Evolutionary conservation across 1,139 yeast genomes (phyloP).

Genomic region (Zygosaccharomyces sapae): DNA sequence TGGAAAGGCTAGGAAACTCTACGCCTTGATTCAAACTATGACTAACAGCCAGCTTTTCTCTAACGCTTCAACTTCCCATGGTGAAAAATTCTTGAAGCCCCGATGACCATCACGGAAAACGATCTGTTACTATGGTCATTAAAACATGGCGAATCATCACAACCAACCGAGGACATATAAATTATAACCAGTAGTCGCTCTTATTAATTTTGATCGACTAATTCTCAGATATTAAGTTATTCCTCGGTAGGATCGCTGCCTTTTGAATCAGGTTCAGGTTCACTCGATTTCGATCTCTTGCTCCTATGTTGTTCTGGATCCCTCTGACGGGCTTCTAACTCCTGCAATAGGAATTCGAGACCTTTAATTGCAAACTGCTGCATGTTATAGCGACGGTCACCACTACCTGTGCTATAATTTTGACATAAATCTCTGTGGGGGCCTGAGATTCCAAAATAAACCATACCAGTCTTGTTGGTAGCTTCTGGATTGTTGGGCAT

Average conservation of each 20-base stretch:
- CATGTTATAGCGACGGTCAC: conserved; percentile 65
- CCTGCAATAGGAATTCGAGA: conserved; percentile 53
- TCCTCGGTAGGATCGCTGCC: no score
- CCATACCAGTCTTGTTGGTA: conserved; percentile 47
- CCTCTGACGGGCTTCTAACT: conserved; percentile 26
- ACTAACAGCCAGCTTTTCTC: not conserved
- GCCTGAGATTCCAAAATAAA: conserved; percentile 67
- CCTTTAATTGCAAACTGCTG: conserved; percentile 67
- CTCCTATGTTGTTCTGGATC: conserved; percentile 20
- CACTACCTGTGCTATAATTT: conserved; percentile 44
- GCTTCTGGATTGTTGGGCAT: conserved; percentile 18
- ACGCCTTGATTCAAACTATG: not conserved
- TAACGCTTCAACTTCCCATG: not conserved
- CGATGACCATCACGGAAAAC: not conserved
- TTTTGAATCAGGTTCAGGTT: no score
- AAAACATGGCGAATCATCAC: no score
- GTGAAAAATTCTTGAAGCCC: not conserved
- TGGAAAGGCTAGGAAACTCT: not conserved
- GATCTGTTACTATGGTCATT: not conserved
- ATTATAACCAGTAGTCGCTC: no score
- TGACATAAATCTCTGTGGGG: conserved; percentile 56
- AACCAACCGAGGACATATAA: no score
- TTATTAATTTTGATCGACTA: no score
- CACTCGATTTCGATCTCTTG: conserved; percentile 19
- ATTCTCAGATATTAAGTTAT: no score